phyloP scores from a whole-genome alignment of 1,139 yeast genomes.

The Yarrowia galli region DNA sequence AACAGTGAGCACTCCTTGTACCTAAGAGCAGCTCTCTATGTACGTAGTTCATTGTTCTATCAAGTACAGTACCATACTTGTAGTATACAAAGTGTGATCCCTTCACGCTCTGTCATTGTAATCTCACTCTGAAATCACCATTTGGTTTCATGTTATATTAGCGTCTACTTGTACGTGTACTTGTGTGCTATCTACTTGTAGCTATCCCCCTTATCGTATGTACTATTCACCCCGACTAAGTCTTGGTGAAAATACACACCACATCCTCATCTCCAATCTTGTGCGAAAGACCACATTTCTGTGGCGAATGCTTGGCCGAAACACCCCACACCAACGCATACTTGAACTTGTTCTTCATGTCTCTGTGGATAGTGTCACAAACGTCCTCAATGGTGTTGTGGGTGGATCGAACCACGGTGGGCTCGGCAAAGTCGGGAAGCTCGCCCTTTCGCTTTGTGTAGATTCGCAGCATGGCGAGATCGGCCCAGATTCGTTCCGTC shows the following conservation, averaged over 20 bases:
- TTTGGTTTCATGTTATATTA: too few relatives aligned
- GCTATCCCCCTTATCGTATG: too few relatives aligned
- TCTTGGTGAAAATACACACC: slow-evolving; percentile 83
- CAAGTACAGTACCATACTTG: too few relatives aligned
- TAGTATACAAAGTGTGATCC: too few relatives aligned
- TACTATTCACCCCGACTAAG: neutral
- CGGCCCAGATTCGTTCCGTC: slow-evolving; percentile 92
- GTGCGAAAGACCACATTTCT: slow-evolving; percentile 90
- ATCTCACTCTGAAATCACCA: too few relatives aligned
- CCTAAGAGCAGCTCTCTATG: too few relatives aligned
- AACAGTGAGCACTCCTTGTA: too few relatives aligned
- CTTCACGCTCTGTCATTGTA: too few relatives aligned
- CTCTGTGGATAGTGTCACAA: slow-evolving; percentile 92
- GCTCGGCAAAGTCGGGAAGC: slow-evolving; percentile 81
- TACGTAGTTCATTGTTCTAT: too few relatives aligned
- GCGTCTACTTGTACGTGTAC: too few relatives aligned
- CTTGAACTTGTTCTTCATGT: slow-evolving; percentile 88
- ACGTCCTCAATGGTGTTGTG: slow-evolving; percentile 82
- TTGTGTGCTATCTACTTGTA: too few relatives aligned
- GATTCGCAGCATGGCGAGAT: slow-evolving; percentile 76
- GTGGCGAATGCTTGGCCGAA: slow-evolving; percentile 94
- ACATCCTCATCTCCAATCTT: slow-evolving; percentile 92
- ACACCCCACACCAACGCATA: slow-evolving; percentile 98
- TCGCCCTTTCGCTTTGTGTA: slow-evolving; percentile 89
- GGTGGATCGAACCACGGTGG: slow-evolving; percentile 83